Evolutionary conservation across 495 filamentous ascomycete genomes (phyloP).

Genomic region (Xylaria grammica): DNA sequence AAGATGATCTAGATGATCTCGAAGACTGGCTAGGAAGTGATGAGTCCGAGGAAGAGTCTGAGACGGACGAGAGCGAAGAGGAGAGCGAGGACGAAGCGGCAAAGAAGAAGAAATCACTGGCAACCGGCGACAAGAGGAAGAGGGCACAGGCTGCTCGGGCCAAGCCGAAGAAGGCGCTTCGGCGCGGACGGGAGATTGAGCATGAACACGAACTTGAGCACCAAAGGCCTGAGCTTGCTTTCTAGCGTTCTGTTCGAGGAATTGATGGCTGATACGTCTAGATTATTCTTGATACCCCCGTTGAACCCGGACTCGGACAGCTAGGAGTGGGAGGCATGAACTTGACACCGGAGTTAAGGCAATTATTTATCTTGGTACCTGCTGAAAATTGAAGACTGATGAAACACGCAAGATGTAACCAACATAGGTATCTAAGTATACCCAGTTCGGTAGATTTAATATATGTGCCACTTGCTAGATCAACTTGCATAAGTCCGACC

Average conservation of each 20-base stretch:
- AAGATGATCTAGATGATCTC: constrained; percentile 52
- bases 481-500: no score
- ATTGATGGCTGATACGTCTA: background rate
- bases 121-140: constrained; percentile 71
- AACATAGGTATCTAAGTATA: no score
- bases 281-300: constrained; percentile 23
- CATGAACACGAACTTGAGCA: constrained; percentile 66
- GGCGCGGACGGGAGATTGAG: constrained; percentile 68
- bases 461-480: no score
- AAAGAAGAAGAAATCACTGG: constrained; percentile 44
- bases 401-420: background rate
- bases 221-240: constrained; percentile 45
- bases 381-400: background rate
- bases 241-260: constrained; percentile 32
- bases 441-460: no score
- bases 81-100: constrained; percentile 52
- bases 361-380: background rate
- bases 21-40: constrained; percentile 58
- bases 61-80: constrained; percentile 56
- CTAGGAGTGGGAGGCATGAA: background rate
- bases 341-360: background rate
- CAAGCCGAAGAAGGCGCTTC: constrained; percentile 68
- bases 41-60: constrained; percentile 54
- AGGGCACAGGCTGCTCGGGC: constrained; percentile 57
- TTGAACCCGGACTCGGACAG: background rate